phyloP scores from a whole-genome alignment of 2,329 filamentous ascomycete genomes.

The Ascocoryne sarcoides region DNA sequence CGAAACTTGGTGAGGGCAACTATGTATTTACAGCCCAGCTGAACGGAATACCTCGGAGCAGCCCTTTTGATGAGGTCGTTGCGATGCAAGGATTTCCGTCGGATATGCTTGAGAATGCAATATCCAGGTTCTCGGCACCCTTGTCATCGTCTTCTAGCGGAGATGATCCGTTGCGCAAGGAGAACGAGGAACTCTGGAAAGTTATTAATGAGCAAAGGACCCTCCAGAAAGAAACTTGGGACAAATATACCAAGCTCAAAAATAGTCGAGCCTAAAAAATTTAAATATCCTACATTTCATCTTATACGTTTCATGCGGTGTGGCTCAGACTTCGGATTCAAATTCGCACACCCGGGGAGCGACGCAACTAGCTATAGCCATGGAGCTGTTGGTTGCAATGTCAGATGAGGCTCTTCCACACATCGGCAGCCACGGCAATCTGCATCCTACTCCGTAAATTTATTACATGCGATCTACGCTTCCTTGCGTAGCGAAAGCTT shows the following conservation, averaged over 20 bases:
- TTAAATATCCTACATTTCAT: too few species aligned
- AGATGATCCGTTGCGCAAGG: slow-evolving; percentile 30
- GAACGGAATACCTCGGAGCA: slow-evolving; percentile 26
- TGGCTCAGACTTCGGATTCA: too few species aligned
- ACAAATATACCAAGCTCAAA: slow-evolving; percentile 25
- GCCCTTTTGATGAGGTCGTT: slow-evolving; percentile 16
- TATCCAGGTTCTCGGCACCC: slow-evolving; percentile 35
- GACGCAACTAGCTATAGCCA: too few species aligned
- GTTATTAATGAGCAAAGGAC: slow-evolving; percentile 37
- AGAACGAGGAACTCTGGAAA: slow-evolving; percentile 37
- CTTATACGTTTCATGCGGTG: too few species aligned
- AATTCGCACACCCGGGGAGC: too few species aligned
- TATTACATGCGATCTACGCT: slow-evolving; percentile 12
- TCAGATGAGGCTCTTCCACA: too few species aligned
- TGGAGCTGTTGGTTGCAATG: too few species aligned
- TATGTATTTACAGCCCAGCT: slow-evolving; percentile 62
- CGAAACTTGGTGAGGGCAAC: slow-evolving; percentile 56
- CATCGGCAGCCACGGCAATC: background rate
- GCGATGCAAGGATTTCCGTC: slow-evolving; percentile 19
- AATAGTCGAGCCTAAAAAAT: slow-evolving; percentile 12
- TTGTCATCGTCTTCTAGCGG: slow-evolving; percentile 27
- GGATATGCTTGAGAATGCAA: slow-evolving; percentile 40
- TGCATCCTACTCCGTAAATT: slow-evolving; percentile 8
- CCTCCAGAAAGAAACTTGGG: slow-evolving; percentile 34
- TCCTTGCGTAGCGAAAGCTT: slow-evolving; percentile 18